Evolutionary conservation across 805 yeast species (phyloP).

Genomic region (Huiozyma naganishii): DNA sequence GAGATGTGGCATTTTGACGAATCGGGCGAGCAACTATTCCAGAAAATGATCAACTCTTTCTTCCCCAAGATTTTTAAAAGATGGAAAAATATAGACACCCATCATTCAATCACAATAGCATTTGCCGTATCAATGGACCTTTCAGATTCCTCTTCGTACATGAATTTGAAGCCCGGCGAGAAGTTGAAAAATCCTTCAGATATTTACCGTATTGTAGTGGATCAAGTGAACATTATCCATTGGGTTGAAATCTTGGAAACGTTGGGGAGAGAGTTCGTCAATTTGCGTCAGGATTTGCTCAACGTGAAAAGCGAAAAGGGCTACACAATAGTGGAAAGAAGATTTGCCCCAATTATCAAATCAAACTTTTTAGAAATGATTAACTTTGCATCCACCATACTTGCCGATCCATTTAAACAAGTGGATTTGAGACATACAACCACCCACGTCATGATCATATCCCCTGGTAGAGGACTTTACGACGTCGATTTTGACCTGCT

Average conservation of each 20-base stretch:
- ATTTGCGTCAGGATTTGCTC: constrained; percentile 65
- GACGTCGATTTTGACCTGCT: constrained; percentile 81
- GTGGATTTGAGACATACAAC: constrained; percentile 83
- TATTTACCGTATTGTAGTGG: constrained; percentile 88
- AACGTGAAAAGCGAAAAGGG: constrained; percentile 30
- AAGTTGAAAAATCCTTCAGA: constrained; percentile 58
- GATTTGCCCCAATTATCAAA: constrained; percentile 74
- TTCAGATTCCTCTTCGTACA: constrained; percentile 37
- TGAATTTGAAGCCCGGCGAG: constrained; percentile 58
- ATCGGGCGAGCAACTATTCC: constrained; percentile 88
- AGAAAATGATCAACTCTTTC: constrained; percentile 82
- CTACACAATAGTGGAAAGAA: constrained; percentile 38
- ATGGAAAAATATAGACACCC: constrained; percentile 82
- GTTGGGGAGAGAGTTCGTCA: constrained; percentile 72
- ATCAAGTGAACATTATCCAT: constrained; percentile 76
- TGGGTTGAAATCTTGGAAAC: constrained; percentile 93
- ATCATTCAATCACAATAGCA: constrained; percentile 84
- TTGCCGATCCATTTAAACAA: constrained; percentile 67
- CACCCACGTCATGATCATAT: constrained; percentile 76
- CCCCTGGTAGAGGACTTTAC: constrained; percentile 89
- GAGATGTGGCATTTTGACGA: constrained; percentile 99
- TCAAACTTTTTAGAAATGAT: constrained; percentile 85
- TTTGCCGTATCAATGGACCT: constrained; percentile 69
- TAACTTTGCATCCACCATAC: constrained; percentile 68
- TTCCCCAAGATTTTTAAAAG: constrained; percentile 80